Evolutionary conservation across 2,329 filamentous ascomycete species (phyloP).

Genomic region (Neonectria neomacrospora): DNA sequence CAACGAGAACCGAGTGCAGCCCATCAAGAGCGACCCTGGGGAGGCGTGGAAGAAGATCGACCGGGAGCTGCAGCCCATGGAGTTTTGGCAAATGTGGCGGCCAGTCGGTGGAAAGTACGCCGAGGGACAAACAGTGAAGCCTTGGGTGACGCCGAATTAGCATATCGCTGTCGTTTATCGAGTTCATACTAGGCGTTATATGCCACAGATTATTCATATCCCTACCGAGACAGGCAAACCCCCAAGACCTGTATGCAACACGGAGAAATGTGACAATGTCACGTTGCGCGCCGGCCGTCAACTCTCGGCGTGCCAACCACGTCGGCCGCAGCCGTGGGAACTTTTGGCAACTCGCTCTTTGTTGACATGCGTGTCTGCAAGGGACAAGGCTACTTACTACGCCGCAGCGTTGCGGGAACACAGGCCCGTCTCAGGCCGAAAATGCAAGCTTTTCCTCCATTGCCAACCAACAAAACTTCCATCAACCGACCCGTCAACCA

Average conservation of each 20-base stretch:
- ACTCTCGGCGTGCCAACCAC: not conserved
- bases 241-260: not conserved
- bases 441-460: not conserved
- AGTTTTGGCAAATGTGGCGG: slow-evolving; percentile 39
- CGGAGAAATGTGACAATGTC: not conserved
- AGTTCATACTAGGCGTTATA: not conserved
- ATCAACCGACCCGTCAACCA: not conserved
- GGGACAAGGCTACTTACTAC: not conserved
- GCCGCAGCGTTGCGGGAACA: not conserved
- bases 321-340: not conserved
- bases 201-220: not conserved
- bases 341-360: not conserved
- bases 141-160: slow-evolving; percentile 22
- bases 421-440: slow-evolving; percentile 2
- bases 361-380: not conserved
- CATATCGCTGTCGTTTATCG: too few species aligned
- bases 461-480: not conserved
- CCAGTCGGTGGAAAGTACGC: slow-evolving; percentile 33
- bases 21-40: slow-evolving; percentile 24
- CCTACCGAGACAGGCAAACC: too few species aligned
- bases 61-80: slow-evolving; percentile 30
- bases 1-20: slow-evolving; percentile 23
- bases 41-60: slow-evolving; percentile 33
- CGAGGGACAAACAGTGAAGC: slow-evolving; percentile 31
- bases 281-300: not conserved